These are phyloP conservation scores for Pleurotus ostreatus DNA, from an alignment of 768 basidiomycete genomes.

Conservation along the genomic window DNA sequence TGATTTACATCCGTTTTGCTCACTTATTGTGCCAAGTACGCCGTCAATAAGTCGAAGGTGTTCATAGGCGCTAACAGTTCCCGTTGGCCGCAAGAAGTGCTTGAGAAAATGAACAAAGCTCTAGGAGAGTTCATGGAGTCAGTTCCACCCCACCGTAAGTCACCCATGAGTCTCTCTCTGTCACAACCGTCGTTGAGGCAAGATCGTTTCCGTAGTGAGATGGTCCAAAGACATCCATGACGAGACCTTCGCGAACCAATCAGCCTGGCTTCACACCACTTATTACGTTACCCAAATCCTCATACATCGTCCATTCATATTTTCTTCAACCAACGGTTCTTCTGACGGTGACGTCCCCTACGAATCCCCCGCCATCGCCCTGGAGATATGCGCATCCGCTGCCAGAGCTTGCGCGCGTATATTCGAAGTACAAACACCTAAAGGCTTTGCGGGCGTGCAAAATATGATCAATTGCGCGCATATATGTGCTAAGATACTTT, in stretches of 20 bases:
- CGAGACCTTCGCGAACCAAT: conserved; percentile 47
- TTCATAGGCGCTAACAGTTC: conserved; percentile 5
- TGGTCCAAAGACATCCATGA: conserved; percentile 56
- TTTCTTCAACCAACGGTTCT: conserved; percentile 17
- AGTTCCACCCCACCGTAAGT: conserved; percentile 53
- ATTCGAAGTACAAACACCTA: conserved; percentile 43
- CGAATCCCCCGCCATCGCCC: conserved; percentile 39
- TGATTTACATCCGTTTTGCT: conserved; percentile 42
- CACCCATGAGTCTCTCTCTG: background rate
- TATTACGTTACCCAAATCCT: conserved; percentile 66
- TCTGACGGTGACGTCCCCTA: conserved; percentile 16
- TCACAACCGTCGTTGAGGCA: too few species aligned
- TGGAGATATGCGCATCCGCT: conserved; percentile 56
- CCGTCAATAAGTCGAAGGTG: conserved; percentile 33
- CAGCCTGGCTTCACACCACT: conserved; percentile 49
- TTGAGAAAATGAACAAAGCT: conserved; percentile 36
- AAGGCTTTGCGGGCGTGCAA: conserved; percentile 39
- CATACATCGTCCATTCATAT: conserved; percentile 67
- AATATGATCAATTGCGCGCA: conserved; percentile 42
- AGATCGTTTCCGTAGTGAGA: conserved; percentile 32
- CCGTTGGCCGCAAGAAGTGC: conserved; percentile 37
- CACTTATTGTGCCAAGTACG: conserved; percentile 14
- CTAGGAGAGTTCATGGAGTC: conserved; percentile 57
- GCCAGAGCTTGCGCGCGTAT: conserved; percentile 60
- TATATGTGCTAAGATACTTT: conserved; percentile 46